Evolutionary conservation across 352 stramenopile species (phyloP), one percentile per base, ranked within the genome.

Genomic region (Blastocystis hominis): DNA sequence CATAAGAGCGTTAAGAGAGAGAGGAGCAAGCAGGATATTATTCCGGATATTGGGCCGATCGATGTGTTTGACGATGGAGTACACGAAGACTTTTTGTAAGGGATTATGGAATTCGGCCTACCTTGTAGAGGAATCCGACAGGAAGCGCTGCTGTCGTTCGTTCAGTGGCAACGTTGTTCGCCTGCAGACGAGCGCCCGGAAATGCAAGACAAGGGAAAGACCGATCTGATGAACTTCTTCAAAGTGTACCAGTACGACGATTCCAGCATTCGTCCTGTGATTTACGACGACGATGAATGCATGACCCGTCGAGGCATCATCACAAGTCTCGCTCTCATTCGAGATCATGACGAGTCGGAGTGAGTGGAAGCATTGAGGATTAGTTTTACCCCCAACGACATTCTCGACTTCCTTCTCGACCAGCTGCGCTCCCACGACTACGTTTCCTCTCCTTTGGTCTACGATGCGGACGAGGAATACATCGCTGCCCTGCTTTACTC

Each of bases 391-490:
- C 34, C 36, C 47, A 42, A 76, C 34, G 64, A 76, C 3, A 34
- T 76, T 6, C 34, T 54, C 4, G 64, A 76, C n/a, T 76, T 76
- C 38, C 24, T 76, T 50, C 36, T 55, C 9, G 42, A 50, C 3
- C 64, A 76, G 47, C 44, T 76, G 42, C 36, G 55, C 4, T 50
- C 36, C 3, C 64, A 76, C 47, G 64, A 76, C 13, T 76, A 76
- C 47, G 64, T 76, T 34, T 56, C 40, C 17, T 56, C 34, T 2
- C 64, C 64, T 6, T 17, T 34, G 44, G 64, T 76, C 3, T 76
- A 76, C 47, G 64, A 76, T 1, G 42, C 44, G 64, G 64, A 76
- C 47, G 64, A 76, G 38, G 64, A 76, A 55, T 76, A 76, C 47
- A 42, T 76, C 3, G 64, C 64, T 10, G 44, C 34, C 3, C 15